Evolutionary conservation across 495 filamentous ascomycete genomes (phyloP).

Genomic region (Lophiostoma macrostomum): DNA sequence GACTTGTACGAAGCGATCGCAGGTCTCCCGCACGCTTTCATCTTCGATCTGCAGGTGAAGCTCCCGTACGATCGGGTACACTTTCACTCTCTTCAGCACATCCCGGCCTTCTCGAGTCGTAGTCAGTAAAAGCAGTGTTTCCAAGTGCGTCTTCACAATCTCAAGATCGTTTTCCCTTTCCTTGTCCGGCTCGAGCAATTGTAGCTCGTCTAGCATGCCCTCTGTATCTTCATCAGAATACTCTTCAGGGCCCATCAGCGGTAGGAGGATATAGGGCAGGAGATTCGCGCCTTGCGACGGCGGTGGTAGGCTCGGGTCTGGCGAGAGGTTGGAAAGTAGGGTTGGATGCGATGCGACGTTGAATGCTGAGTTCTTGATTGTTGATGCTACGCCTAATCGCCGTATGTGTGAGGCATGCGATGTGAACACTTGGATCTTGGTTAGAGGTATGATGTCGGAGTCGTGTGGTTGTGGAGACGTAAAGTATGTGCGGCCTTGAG

Average conservation of each 20-base stretch:
- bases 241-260: constrained; percentile 58
- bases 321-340: constrained; percentile 53
- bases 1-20: constrained; percentile 87
- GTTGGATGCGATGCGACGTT: constrained; percentile 66
- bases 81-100: constrained; percentile 66
- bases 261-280: constrained; percentile 80
- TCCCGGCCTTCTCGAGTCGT: constrained; percentile 74
- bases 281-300: constrained; percentile 66
- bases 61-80: constrained; percentile 87
- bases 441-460: constrained; percentile 66
- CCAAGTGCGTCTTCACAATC: constrained; percentile 81
- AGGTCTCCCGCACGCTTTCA: constrained; percentile 78
- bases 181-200: constrained; percentile 85
- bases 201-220: constrained; percentile 79
- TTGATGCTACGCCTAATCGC: constrained; percentile 84
- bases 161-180: constrained; percentile 68
- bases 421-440: constrained; percentile 88
- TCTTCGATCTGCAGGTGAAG: constrained; percentile 75
- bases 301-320: constrained; percentile 64
- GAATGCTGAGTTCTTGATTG: constrained; percentile 82
- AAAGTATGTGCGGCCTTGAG: constrained; percentile 73
- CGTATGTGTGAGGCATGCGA: constrained; percentile 77
- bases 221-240: constrained; percentile 66
- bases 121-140: constrained; percentile 79
- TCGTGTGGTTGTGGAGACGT: constrained; percentile 71